phyloP scores from a whole-genome alignment of 2,329 filamentous ascomycete species.

The Claviceps monticola region DNA sequence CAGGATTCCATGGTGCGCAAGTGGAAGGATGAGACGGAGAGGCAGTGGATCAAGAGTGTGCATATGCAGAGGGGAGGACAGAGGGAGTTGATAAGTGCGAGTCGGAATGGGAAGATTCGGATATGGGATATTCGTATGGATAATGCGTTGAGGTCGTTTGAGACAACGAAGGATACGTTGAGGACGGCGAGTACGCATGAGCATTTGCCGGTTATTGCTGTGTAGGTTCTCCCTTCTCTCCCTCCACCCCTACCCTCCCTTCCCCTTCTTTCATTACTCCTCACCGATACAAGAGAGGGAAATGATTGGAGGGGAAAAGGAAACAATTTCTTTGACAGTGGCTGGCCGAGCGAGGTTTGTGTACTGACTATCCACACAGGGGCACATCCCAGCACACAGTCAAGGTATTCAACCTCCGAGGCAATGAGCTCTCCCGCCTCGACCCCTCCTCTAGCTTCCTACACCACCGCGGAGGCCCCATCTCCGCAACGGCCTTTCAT shows the following conservation, averaged over 20 bases:
- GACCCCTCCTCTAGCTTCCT: slow-evolving; percentile 88
- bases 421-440: slow-evolving; percentile 62
- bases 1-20: slow-evolving; percentile 89
- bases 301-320: no score
- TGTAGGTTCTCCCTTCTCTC: slow-evolving; percentile 40
- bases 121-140: slow-evolving; percentile 94
- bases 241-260: neutral
- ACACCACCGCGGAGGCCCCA: slow-evolving; percentile 65
- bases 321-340: no score
- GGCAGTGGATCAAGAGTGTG: slow-evolving; percentile 89
- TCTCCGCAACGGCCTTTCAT: slow-evolving; percentile 85
- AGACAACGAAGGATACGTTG: slow-evolving; percentile 62
- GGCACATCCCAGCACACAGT: slow-evolving; percentile 80
- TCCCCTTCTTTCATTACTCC: neutral
- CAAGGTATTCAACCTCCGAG: slow-evolving; percentile 84
- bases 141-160: slow-evolving; percentile 56
- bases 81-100: slow-evolving; percentile 79
- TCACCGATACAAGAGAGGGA: no score
- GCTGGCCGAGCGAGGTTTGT: no score
- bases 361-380: slow-evolving; percentile 27
- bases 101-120: slow-evolving; percentile 83
- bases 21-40: slow-evolving; percentile 78
- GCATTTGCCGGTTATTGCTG: slow-evolving; percentile 87
- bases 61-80: slow-evolving; percentile 95
- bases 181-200: slow-evolving; percentile 87